Conservation (phyloP, 805 yeast species). For the Candida maris region DNA sequence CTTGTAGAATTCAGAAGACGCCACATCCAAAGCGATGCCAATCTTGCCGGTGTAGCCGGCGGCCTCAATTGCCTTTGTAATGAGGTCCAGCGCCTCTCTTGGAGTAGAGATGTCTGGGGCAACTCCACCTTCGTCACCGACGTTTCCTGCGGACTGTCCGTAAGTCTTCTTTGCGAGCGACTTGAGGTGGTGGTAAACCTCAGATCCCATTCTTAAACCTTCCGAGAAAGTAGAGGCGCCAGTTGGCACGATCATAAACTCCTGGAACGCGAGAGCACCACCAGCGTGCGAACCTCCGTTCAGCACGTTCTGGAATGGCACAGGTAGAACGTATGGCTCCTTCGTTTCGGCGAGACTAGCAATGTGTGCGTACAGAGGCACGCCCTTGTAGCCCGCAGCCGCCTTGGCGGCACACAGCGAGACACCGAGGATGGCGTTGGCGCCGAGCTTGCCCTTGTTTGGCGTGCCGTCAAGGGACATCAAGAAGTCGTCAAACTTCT, state of each 20-base stretch:
- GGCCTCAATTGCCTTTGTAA: conserved; percentile 78
- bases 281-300: conserved; percentile 99
- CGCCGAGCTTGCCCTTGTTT: conserved; percentile 97
- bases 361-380: conserved; percentile 91
- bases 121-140: conserved; percentile 99
- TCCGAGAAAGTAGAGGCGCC: conserved; percentile 89
- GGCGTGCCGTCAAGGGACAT: conserved; percentile 90
- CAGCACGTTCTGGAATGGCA: conserved; percentile 97
- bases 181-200: conserved; percentile 97
- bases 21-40: conserved; percentile 91
- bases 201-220: conserved; percentile 95
- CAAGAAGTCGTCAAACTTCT: conserved; percentile 81
- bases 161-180: conserved; percentile 87
- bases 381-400: conserved; percentile 93
- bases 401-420: conserved; percentile 97
- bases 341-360: conserved; percentile 74
- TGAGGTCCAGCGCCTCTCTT: conserved; percentile 95
- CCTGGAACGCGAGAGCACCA: conserved; percentile 98
- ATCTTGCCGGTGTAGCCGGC: conserved; percentile 97
- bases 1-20: conserved; percentile 96
- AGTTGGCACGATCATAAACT: conserved; percentile 97
- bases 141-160: conserved; percentile 99
- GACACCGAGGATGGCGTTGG: conserved; percentile 97
- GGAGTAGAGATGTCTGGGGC: conserved; percentile 97
- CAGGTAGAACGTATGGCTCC: conserved; percentile 91